Conservation (phyloP, 495 filamentous ascomycete species). For the Neurospora sp. region DNA sequence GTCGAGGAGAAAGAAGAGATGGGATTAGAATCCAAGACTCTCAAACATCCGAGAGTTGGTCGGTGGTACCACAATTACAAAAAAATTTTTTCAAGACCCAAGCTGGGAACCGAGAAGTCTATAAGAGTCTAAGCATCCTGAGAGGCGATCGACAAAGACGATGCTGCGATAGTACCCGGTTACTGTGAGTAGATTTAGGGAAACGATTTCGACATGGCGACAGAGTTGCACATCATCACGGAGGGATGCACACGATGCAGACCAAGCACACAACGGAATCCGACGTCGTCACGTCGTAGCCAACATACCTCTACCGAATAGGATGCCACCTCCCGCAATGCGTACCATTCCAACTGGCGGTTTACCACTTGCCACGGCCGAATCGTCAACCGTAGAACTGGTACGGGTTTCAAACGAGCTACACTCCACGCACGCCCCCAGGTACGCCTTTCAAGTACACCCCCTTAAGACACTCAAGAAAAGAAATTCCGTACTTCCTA, state of each 20-base stretch:
- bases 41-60: background rate
- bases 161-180: background rate
- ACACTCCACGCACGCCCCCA: too few relatives aligned
- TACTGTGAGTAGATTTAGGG: background rate
- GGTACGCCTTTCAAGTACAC: too few relatives aligned
- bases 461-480: too few relatives aligned
- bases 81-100: background rate
- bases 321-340: background rate
- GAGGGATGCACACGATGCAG: background rate
- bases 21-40: background rate
- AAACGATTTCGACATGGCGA: conserved; percentile 1
- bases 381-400: too few relatives aligned
- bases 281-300: background rate
- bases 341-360: background rate
- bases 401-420: too few relatives aligned
- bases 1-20: background rate
- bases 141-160: background rate
- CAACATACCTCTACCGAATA: background rate
- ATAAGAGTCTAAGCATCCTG: background rate
- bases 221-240: conserved; percentile 3
- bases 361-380: too few relatives aligned
- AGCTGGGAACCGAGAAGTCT: background rate
- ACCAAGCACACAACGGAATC: background rate
- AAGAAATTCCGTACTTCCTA: too few relatives aligned
- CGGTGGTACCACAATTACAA: background rate